Evolutionary conservation across 768 basidiomycete species (phyloP), one percentile per base, ranked within the genome.

Genomic region (Neoboletus brunneissimus): DNA sequence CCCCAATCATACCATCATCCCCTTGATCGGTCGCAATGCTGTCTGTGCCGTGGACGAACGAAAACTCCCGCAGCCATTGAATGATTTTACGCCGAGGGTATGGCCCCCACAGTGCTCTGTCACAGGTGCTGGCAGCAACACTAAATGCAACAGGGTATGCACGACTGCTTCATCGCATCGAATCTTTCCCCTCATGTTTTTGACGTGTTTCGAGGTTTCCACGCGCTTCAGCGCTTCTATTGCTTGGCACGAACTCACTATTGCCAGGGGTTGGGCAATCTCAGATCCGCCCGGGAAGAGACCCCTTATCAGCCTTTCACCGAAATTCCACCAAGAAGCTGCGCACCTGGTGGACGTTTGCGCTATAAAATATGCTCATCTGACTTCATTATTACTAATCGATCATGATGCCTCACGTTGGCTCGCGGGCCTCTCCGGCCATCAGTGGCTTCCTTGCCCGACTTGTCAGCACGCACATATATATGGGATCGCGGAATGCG

Each of bases 301-400:
- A 49, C 23, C 20, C 53, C 68, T 68, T 72, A 69, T 69, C 69
- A 70, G 51, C 60, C 58, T 64, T 70, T 66, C 55, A 60, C 59
- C 59, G 53, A 68, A 63, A 61, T 59, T 61, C 61, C 27, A 44
- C 11, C 37, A 37, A 34, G 58, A 61, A 59, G 48, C 45, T 51
- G 44, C 41, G 13, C 22, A 40, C 32, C 48, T 48, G 38, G 48
- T 50, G 53, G 54, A 38, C 15, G 49, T 6, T 56, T 32, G 48
- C 43, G 53, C 57, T 48, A 49, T 60, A 43, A 53, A 48, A 38
- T 45, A 45, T 37, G 58, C 46, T 56, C 64, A 68, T 61, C 61
- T 63, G 67, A 66, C 67, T 25, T 48, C 31, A 56, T 58, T 29
- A 61, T 69, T 34, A 58, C 58, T 56, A 64, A 67, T 57, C 56